Percentiles rank a stretch among this genome's conserved stretches.
Evolutionary conservation across 176 grass and related monocot species (phyloP).

Genomic region (Lolium rigidum): DNA sequence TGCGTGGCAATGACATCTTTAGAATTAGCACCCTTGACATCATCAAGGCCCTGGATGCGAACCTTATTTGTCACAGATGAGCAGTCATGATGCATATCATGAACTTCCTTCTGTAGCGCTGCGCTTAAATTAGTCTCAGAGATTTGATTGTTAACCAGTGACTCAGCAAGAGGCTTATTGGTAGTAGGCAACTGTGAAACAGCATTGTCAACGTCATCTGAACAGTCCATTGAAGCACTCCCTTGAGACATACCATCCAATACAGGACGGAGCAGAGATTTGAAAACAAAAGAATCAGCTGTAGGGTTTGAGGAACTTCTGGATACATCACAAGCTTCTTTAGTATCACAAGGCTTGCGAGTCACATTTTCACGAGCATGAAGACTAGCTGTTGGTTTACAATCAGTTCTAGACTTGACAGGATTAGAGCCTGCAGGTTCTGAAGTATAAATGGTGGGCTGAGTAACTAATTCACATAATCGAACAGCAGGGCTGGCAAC

Average conservation of each 20-base stretch:
- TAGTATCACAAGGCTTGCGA: slow-evolving; percentile 21
- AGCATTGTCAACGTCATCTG: slow-evolving; percentile 51
- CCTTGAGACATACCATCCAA: slow-evolving; percentile 61
- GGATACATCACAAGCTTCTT: slow-evolving; percentile 17
- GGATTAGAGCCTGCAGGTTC: slow-evolving; percentile 29
- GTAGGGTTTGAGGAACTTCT: slow-evolving; percentile 27
- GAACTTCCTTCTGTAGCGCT: slow-evolving; percentile 36
- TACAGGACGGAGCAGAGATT: slow-evolving; percentile 15
- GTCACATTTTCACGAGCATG: slow-evolving; percentile 18
- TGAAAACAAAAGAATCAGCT: slow-evolving; percentile 35
- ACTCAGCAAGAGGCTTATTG: slow-evolving; percentile 27
- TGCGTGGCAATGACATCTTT: slow-evolving; percentile 15
- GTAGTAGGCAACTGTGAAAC: slow-evolving; percentile 36
- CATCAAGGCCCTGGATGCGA: background rate
- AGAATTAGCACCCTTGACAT: slow-evolving; percentile 24
- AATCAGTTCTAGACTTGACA: slow-evolving; percentile 14
- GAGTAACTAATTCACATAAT: slow-evolving; percentile 32
- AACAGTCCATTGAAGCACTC: slow-evolving; percentile 68
- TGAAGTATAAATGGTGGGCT: slow-evolving; percentile 11
- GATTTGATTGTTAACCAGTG: slow-evolving; percentile 26
- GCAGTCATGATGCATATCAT: slow-evolving; percentile 24
- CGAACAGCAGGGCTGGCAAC: slow-evolving; percentile 23
- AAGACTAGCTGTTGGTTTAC: slow-evolving; percentile 29
- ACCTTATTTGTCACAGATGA: slow-evolving; percentile 44
- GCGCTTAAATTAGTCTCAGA: background rate